Evolutionary conservation across 2,329 filamentous ascomycete species (phyloP).

Genomic region (Scedosporium aurantiacum): DNA sequence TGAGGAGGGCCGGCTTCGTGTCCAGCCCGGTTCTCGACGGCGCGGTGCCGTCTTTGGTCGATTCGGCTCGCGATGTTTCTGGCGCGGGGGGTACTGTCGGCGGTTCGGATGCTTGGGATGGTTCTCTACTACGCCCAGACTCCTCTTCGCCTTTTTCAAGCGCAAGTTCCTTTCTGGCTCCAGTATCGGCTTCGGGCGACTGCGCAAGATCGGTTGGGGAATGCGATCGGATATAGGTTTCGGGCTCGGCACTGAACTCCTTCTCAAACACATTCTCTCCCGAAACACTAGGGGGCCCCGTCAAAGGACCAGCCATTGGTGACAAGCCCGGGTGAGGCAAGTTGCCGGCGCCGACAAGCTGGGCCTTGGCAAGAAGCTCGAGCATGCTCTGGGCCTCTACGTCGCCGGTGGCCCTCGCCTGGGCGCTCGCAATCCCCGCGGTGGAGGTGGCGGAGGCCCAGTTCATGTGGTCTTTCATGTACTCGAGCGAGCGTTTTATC

Average conservation of each 20-base stretch:
- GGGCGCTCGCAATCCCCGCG: constrained; percentile 68
- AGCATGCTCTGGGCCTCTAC: constrained; percentile 83
- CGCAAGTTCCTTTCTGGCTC: not conserved
- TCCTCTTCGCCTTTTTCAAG: not conserved
- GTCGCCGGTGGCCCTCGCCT: constrained; percentile 73
- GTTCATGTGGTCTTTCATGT: constrained; percentile 85
- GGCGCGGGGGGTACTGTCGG: not conserved
- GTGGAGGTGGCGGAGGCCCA: constrained; percentile 55
- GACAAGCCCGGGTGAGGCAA: constrained; percentile 36
- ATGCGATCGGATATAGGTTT: constrained; percentile 10
- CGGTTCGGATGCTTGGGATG: not conserved
- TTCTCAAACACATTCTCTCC: constrained; percentile 77
- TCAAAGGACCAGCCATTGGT: constrained; percentile 50
- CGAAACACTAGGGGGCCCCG: constrained; percentile 64
- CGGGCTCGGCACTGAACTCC: constrained; percentile 41
- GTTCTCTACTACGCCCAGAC: not conserved
- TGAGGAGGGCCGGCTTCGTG: constrained; percentile 51
- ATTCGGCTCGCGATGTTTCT: not conserved
- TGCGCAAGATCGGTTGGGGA: constrained; percentile 5
- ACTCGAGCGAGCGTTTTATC: constrained; percentile 86
- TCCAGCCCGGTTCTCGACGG: constrained; percentile 40
- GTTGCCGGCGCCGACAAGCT: constrained; percentile 61
- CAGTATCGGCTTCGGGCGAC: not conserved
- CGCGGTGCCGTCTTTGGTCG: constrained; percentile 39
- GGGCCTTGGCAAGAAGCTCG: constrained; percentile 72